Base-by-base conservation (phyloP, 352 stramenopile species). In the Pythium sp. region DNA sequence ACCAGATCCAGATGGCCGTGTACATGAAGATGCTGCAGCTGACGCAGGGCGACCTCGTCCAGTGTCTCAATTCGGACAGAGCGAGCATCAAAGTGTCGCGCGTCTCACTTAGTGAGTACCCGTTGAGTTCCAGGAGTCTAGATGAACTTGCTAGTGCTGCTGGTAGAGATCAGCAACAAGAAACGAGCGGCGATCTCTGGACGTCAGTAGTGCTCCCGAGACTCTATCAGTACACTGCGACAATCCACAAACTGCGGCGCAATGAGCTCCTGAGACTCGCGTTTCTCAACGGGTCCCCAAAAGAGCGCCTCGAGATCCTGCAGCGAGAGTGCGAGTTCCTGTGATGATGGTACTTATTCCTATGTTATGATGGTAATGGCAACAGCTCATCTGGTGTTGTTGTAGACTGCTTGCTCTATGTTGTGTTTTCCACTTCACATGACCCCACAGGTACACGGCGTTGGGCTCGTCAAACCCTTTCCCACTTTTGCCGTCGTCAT, bases 1-100 rank as follows among this genome's bases (percentile, higher is more conserved):
- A 94, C 61, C 77, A 89, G 32, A 85, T 94, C 22, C 86, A 94
- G 57, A 80, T 93, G 68, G 84, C 83, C 18, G 75, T 94, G 24
- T 94, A 94, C 68, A 86, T 94, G 72, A 94, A 94, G 68, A 89
- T 94, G 84, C 64, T 93, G 5, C 72, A 65, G 1, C 66, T 93
- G 34, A 62, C 73, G 9, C 69, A 85, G 34, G 86, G 84, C 20
- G 81, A 94, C 62, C 68, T 94, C 57, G 79, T 94, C 22, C 79
- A 94, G 71, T 94, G 82, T 59, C 65, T 92, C 58, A 72, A 92
- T 59, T 54, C 68, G 8, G 73, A 84, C 58, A 53, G 74, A 3
- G 73, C 82, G 28, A 64, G 36, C 18, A 91, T 92, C 65, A 72
- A 82, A 46, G 67, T 92, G 55, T 86, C 84, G 24, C 73, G 84